Percentiles rank a stretch among this genome's conserved stretches.
Conservation (phyloP, 2,329 filamentous ascomycete genomes). For the Epichloe baconii region DNA sequence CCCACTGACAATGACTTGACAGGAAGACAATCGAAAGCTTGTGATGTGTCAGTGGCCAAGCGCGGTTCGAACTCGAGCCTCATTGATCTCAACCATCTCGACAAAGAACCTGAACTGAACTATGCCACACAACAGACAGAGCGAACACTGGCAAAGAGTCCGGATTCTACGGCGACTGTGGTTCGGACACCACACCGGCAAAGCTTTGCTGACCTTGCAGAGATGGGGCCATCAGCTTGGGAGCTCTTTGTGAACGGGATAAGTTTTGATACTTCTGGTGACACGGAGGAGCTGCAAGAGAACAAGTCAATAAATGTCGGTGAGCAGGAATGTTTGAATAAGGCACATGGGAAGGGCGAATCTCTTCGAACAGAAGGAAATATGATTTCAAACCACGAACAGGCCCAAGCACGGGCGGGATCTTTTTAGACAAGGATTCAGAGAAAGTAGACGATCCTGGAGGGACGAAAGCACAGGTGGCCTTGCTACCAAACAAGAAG, state of each 20-base stretch:
- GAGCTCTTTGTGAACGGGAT: constrained; percentile 21
- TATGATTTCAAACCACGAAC: constrained; percentile 2
- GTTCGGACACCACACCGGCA: constrained; percentile 20
- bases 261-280: constrained; percentile 13
- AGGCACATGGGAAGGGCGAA: neutral
- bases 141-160: neutral
- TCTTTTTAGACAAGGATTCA: constrained; percentile 4
- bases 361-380: neutral
- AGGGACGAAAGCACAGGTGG: neutral
- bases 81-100: neutral
- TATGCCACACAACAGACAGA: neutral
- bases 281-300: neutral
- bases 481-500: neutral
- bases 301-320: neutral
- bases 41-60: neutral
- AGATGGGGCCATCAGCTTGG: constrained; percentile 10
- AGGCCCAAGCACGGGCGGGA: neutral
- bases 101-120: neutral
- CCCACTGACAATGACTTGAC: neutral
- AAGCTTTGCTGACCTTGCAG: constrained; percentile 12
- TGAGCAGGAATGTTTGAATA: neutral
- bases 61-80: neutral
- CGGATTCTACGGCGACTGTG: constrained; percentile 25
- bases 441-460: neutral
- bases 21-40: constrained; percentile 1